These are phyloP conservation scores for Cyberlindnera lachancei DNA, from an alignment of 805 yeast species.

Conservation along the genomic window DNA sequence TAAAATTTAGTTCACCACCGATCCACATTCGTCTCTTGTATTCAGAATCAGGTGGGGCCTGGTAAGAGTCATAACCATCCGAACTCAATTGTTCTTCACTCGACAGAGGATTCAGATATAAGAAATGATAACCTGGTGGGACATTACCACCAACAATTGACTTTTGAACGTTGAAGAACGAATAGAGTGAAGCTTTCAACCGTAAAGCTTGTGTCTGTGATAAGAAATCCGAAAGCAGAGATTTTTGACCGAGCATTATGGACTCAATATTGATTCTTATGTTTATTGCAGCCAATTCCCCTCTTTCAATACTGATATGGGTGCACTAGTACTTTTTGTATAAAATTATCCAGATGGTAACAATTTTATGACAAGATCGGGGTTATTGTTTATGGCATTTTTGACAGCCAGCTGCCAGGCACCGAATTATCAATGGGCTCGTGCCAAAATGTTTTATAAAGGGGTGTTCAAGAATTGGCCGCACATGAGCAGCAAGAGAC, in stretches of 20 bases:
- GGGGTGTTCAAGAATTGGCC: no score
- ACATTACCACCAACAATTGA: constrained; percentile 14
- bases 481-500: no score
- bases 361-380: no score
- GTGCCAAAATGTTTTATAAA: no score
- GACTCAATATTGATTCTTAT: not conserved
- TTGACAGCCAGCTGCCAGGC: no score
- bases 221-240: constrained; percentile 15
- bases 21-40: constrained; percentile 73
- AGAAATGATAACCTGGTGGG: constrained; percentile 55
- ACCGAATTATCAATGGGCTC: no score
- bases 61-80: constrained; percentile 81
- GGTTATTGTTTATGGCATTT: no score
- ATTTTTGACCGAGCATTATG: constrained; percentile 10
- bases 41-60: constrained; percentile 23
- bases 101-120: constrained; percentile 57
- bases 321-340: no score
- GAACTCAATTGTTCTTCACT: constrained; percentile 38
- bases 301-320: no score
- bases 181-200: constrained; percentile 18
- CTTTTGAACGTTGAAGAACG: constrained; percentile 19
- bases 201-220: constrained; percentile 16
- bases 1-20: constrained; percentile 51
- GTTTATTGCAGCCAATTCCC: not conserved
- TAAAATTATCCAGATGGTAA: no score